These are phyloP conservation scores for Ophiocordyceps camponoti-leonardi DNA, from an alignment of 2,329 filamentous ascomycete species.

Conservation along the genomic window DNA sequence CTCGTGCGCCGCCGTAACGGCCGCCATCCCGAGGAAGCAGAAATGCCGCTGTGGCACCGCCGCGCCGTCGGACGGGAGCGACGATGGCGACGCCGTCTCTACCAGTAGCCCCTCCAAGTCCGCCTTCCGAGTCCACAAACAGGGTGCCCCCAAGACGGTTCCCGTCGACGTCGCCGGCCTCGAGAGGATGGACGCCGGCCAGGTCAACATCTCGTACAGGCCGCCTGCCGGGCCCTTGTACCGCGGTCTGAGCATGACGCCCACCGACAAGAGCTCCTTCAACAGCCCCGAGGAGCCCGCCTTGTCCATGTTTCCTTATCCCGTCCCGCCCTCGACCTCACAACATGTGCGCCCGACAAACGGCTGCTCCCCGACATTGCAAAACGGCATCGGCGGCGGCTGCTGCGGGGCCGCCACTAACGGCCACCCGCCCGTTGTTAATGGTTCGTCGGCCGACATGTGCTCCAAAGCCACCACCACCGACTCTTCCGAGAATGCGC, in stretches of 20 bases:
- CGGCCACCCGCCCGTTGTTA: constrained; percentile 3
- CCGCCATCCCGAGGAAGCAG: constrained; percentile 41
- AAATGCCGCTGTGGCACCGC: constrained; percentile 32
- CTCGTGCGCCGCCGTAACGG: constrained; percentile 45
- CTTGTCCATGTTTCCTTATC: constrained; percentile 16
- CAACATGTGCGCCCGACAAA: constrained; percentile 7
- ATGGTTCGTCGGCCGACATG: constrained; percentile 7
- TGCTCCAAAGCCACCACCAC: constrained; percentile 10
- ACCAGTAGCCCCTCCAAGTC: constrained; percentile 16
- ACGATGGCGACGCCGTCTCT: constrained; percentile 9
- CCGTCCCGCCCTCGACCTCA: constrained; percentile 9
- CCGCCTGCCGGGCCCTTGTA: constrained; percentile 8
- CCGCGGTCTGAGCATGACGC: constrained; percentile 11
- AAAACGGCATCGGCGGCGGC: constrained; percentile 3
- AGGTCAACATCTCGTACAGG: constrained; percentile 26
- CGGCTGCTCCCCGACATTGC: constrained; percentile 4
- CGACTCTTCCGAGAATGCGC: constrained; percentile 5
- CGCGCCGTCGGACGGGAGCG: constrained; percentile 9
- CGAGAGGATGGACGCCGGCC: constrained; percentile 34
- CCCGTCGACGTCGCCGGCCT: constrained; percentile 31
- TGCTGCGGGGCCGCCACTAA: constrained; percentile 9
- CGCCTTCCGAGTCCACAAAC: constrained; percentile 29
- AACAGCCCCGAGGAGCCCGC: constrained; percentile 5
- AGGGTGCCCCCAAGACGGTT: constrained; percentile 22
- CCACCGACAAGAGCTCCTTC: constrained; percentile 8